Percentiles rank a stretch among this genome's conserved stretches.
Evolutionary conservation across 306 rosid species (phyloP).

Genomic region (Nissolia schottii): DNA sequence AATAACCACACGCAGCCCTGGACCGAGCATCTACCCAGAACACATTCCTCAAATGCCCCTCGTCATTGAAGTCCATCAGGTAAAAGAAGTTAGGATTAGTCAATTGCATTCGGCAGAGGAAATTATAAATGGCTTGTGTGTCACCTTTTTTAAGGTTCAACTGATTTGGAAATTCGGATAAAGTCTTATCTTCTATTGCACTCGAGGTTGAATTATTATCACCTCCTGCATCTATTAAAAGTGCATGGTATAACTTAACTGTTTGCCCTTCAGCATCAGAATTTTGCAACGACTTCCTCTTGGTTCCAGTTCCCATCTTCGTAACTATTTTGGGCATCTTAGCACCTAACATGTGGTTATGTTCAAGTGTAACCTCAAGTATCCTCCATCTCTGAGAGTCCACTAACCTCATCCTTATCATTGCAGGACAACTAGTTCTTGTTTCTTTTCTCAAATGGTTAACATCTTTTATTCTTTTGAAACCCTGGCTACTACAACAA

Average conservation of each 20-base stretch:
- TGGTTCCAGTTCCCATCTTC: conserved; percentile 58
- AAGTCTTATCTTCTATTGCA: conserved; percentile 37
- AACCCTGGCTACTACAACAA: conserved; percentile 98
- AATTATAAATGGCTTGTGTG: conserved; percentile 83
- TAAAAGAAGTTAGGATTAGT: conserved; percentile 90
- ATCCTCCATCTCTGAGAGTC: conserved; percentile 93
- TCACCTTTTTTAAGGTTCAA: conserved; percentile 82
- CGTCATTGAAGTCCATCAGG: conserved; percentile 85
- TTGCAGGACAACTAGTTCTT: conserved; percentile 96
- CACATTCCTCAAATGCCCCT: conserved; percentile 74
- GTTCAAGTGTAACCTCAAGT: conserved; percentile 78
- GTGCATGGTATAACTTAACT: conserved; percentile 76
- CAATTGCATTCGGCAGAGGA: conserved; percentile 85
- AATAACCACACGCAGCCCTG: conserved; percentile 78
- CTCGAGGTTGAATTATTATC: conserved; percentile 36
- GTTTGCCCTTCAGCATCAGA: conserved; percentile 65
- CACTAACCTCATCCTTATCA: conserved; percentile 83
- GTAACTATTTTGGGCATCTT: conserved; percentile 56
- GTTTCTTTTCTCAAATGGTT: conserved; percentile 89
- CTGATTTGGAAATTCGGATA: conserved; percentile 40
- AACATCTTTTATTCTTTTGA: conserved; percentile 82
- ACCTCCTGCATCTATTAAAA: conserved; percentile 78
- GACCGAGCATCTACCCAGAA: conserved; percentile 86
- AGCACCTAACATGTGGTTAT: conserved; percentile 78
- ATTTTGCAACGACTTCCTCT: conserved; percentile 50